phyloP scores from a whole-genome alignment of 768 basidiomycete species.

The Boletus speciosus region DNA sequence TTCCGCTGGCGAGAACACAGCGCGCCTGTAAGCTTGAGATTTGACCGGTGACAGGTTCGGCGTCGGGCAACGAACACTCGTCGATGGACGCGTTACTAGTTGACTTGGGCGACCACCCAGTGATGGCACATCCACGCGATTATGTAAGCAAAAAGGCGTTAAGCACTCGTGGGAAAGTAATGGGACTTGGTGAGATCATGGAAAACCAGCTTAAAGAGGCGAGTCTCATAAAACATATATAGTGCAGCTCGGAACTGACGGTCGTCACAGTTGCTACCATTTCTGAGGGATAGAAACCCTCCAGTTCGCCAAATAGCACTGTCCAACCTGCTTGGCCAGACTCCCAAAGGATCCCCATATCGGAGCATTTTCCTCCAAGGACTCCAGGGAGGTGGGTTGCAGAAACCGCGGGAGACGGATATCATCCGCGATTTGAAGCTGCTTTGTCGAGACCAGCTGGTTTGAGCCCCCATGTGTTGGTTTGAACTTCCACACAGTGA shows the following conservation, averaged over 20 bases:
- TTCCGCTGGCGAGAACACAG: background rate
- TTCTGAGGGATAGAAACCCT: constrained; percentile 82
- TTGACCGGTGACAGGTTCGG: background rate
- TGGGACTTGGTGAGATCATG: constrained; percentile 19
- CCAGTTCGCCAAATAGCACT: constrained; percentile 86
- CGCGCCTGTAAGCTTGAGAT: background rate
- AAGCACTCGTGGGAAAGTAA: constrained; percentile 21
- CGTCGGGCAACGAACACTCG: background rate
- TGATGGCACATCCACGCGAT: background rate
- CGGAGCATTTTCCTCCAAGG: constrained; percentile 73
- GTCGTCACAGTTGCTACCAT: constrained; percentile 65
- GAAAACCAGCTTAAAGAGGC: constrained; percentile 42
- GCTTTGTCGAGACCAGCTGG: constrained; percentile 86
- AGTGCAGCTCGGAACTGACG: constrained; percentile 7
- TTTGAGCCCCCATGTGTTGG: constrained; percentile 33
- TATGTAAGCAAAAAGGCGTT: constrained; percentile 20
- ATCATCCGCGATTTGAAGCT: constrained; percentile 78
- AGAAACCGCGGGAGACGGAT: constrained; percentile 59
- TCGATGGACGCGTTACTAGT: constrained; percentile 19
- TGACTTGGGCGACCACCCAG: background rate
- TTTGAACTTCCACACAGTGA: constrained; percentile 14
- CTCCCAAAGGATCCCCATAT: constrained; percentile 64
- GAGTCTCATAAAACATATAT: constrained; percentile 6
- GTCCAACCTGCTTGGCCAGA: constrained; percentile 77
- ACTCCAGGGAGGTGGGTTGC: constrained; percentile 53